phyloP scores from a whole-genome alignment of 2,329 filamentous ascomycete genomes.

The Microcyclosporella mali region DNA sequence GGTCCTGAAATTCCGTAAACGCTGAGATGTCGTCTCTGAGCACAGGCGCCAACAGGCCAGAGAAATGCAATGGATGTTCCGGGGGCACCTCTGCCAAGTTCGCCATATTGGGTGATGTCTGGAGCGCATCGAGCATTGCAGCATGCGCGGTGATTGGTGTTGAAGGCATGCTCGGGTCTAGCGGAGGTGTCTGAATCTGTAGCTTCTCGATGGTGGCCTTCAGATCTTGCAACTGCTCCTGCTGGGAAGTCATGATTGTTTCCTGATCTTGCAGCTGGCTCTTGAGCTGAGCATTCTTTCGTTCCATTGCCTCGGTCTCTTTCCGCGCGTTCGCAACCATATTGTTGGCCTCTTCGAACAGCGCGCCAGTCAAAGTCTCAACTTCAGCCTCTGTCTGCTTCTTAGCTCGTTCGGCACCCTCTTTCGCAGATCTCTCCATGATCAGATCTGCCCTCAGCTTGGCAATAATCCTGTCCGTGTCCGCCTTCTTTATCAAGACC shows the following conservation, averaged over 20 bases:
- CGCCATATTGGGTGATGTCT: conserved; percentile 45
- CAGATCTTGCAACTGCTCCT: conserved; percentile 85
- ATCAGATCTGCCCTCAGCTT: conserved; percentile 37
- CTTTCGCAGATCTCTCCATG: conserved; percentile 37
- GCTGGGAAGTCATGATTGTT: conserved; percentile 75
- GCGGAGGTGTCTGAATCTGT: conserved; percentile 63
- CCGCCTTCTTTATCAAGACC: conserved; percentile 66
- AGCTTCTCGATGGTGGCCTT: conserved; percentile 90
- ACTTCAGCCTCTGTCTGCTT: conserved; percentile 87
- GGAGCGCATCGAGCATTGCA: conserved; percentile 57
- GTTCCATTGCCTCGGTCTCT: conserved; percentile 71
- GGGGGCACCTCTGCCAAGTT: conserved; percentile 50
- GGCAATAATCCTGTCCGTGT: conserved; percentile 55
- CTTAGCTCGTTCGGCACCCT: conserved; percentile 57
- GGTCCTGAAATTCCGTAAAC: conserved; percentile 77
- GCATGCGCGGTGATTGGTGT: conserved; percentile 62
- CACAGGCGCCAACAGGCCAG: conserved; percentile 75
- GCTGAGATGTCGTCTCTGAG: conserved; percentile 73
- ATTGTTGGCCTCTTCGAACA: conserved; percentile 98
- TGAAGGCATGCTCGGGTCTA: conserved; percentile 63
- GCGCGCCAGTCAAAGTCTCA: conserved; percentile 78
- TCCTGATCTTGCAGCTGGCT: conserved; percentile 83
- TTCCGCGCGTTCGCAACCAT: conserved; percentile 90
- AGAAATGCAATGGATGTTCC: conserved; percentile 65
- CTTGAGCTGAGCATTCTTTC: conserved; percentile 78